These are phyloP conservation scores for Sesbania bispinosa DNA, from an alignment of 306 rosid genomes.

Conservation along the genomic window DNA sequence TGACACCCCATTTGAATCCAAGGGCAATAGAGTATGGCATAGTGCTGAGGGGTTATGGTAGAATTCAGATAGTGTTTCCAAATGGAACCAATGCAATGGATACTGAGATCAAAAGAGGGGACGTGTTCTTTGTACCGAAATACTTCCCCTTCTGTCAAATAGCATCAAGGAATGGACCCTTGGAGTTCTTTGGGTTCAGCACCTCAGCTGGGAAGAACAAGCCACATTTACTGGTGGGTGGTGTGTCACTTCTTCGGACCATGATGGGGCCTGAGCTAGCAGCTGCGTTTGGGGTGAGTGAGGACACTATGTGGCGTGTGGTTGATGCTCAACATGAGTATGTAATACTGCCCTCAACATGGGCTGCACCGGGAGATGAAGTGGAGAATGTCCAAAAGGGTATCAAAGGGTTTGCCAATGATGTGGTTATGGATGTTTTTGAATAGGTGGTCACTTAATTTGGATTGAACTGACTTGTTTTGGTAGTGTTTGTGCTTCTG, in stretches of 20 bases:
- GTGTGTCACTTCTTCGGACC: conserved; percentile 43
- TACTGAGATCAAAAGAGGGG: conserved; percentile 53
- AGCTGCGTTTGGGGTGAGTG: conserved; percentile 50
- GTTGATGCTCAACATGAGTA: conserved; percentile 5
- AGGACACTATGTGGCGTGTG: conserved; percentile 28
- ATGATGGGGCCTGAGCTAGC: conserved; percentile 71
- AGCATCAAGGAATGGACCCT: conserved; percentile 62
- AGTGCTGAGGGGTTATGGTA: conserved; percentile 56
- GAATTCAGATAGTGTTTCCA: conserved; percentile 57
- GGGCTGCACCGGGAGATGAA: conserved; percentile 27
- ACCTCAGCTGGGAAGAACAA: conserved; percentile 56
- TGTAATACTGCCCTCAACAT: conserved; percentile 18
- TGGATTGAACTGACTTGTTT: not conserved
- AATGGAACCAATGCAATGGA: conserved; percentile 65
- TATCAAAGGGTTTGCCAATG: not conserved
- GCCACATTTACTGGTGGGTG: conserved; percentile 76
- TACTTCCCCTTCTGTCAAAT: conserved; percentile 82
- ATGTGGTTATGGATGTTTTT: conserved; percentile 9
- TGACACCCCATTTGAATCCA: conserved; percentile 89
- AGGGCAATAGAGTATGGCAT: conserved; percentile 61
- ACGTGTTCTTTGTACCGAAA: conserved; percentile 67
- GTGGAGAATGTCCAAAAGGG: not conserved
- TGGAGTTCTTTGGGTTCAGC: conserved; percentile 87
- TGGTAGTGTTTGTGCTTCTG: not conserved
- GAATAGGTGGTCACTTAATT: not conserved